Evolutionary conservation across 192 early-diverging fungal species (phyloP), one percentile per base, ranked within the genome.

Genomic region (Entomortierella lignicola): DNA sequence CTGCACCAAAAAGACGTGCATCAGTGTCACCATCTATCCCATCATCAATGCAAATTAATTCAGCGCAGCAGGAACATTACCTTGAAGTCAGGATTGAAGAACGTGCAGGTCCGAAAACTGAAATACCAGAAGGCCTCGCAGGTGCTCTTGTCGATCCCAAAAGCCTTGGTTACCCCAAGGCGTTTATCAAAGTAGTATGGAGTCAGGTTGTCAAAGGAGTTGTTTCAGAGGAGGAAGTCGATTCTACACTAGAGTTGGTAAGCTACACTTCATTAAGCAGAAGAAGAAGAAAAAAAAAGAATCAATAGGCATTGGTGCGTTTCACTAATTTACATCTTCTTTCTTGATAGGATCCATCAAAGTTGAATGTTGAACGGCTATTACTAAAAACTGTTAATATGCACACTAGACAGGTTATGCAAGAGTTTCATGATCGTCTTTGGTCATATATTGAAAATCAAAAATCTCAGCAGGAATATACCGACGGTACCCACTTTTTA

Each of bases 111-210:
- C 53, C 56, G n/a, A 23, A 17, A 7, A 21, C 55, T 17, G 41
- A 60, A 34, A 79, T 79, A 58, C 68, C 67, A 13, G 75, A 79
- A 30, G 68, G 68, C 8, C 62, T 79, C 26, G 75, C 75, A 20
- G 75, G 75, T 2, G 75, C 75, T 26, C 57, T 79, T 15, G 75
- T 79, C 7, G 75, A 79, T 52, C 55, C 72, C 18, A 86, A 86
- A 44, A 57, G 81, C 0, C 71, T 86, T 8, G 84, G 84, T 51
- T 86, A 86, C 31, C 85, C 85, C 7, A 86, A 84, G 62, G 72
- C 81, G 12, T 63, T 55, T 27, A 72, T 86, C 17, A 81, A 70
- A 25, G 68, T 84, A 2, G 60, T 81, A 2, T 86, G 85, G 85
- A 70, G 75, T 30, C 75, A 79, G 34, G 63, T 79, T 11, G 56